A percentile compares a stretch with the other conserved stretches of the same genome.
Conservation (phyloP, 169 alveolate species). For the Perkinsus olseni region DNA sequence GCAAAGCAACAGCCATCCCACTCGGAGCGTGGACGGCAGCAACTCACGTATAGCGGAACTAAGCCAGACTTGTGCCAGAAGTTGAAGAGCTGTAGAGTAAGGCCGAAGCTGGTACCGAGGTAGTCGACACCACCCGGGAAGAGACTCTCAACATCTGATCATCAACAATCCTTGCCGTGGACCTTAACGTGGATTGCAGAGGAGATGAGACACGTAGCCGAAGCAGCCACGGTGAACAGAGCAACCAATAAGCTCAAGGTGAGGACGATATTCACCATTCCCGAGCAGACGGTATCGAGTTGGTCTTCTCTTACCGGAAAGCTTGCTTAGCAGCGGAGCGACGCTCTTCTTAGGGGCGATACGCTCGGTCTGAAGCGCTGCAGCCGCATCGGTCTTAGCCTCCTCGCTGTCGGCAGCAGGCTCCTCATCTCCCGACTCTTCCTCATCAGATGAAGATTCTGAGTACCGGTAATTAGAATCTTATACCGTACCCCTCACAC, state of each 20-base stretch:
- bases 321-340: neutral
- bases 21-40: neutral
- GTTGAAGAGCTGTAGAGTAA: constrained; percentile 74
- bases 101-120: constrained; percentile 91
- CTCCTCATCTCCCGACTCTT: neutral
- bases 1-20: neutral
- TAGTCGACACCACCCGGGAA: constrained; percentile 64
- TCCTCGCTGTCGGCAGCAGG: neutral
- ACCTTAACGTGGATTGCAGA: neutral
- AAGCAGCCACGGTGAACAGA: no score
- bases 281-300: no score
- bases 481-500: neutral
- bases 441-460: neutral
- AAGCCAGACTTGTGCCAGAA: constrained; percentile 88
- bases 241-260: no score
- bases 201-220: neutral
- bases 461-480: no score
- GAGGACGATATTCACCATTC: no score
- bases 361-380: neutral
- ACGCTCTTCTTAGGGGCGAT: neutral
- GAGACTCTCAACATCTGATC: neutral
- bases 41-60: constrained; percentile 69
- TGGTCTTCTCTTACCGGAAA: no score
- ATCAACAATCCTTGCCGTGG: neutral
- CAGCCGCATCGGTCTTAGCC: neutral